These are phyloP conservation scores for Plectosphaerella cucumerina DNA, from an alignment of 2,329 filamentous ascomycete species.

Conservation along the genomic window DNA sequence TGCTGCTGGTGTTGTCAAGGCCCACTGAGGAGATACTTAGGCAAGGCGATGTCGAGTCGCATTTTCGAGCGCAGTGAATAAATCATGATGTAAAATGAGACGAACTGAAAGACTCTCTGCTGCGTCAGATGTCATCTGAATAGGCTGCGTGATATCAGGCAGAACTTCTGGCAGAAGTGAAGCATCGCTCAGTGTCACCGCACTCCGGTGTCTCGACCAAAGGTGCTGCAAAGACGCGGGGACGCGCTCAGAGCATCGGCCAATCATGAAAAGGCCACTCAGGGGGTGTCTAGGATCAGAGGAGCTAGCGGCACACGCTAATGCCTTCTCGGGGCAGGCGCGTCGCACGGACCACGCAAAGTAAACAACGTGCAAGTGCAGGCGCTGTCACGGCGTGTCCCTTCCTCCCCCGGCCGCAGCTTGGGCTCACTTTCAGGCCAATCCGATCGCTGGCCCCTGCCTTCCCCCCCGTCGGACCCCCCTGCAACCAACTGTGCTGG, in stretches of 20 bases:
- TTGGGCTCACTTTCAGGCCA: not conserved
- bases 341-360: slow-evolving; percentile 20
- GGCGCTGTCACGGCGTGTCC: slow-evolving; percentile 7
- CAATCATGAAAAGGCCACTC: not conserved
- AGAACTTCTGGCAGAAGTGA: too few species aligned
- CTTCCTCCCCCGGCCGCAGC: slow-evolving; percentile 3
- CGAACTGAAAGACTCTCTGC: not conserved
- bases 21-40: slow-evolving; percentile 36
- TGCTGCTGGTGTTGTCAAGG: slow-evolving; percentile 77
- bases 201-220: not conserved
- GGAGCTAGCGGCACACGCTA: not conserved
- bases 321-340: not conserved
- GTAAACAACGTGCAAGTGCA: slow-evolving; percentile 30
- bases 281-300: too few species aligned
- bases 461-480: not conserved
- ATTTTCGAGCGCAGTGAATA: not conserved
- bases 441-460: too few species aligned
- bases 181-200: not conserved
- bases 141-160: too few species aligned
- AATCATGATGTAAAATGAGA: not conserved
- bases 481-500: slow-evolving; percentile 14
- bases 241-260: not conserved
- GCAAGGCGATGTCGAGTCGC: not conserved
- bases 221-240: not conserved
- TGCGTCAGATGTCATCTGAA: too few species aligned